Evolutionary conservation across 1,139 yeast genomes (phyloP).

Genomic region (Blastobotrys arbuscula): DNA sequence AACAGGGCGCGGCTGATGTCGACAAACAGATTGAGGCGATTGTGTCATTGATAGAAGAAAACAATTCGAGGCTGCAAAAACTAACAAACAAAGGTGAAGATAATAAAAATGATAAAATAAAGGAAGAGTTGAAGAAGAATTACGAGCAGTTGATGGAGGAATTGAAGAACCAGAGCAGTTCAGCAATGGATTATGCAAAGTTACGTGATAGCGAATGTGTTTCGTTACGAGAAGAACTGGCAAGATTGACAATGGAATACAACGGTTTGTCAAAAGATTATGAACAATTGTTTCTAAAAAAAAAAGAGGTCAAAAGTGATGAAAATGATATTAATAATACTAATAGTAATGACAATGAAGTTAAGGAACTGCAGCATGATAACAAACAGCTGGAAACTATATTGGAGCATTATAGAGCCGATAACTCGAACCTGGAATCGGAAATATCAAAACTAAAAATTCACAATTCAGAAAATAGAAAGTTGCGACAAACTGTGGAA

Average conservation of each 20-base stretch:
- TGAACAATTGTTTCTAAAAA: slow-evolving; percentile 6
- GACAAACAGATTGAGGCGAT: slow-evolving; percentile 3
- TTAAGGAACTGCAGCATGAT: not conserved
- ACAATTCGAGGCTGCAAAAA: slow-evolving; percentile 14
- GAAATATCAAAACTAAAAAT: not conserved
- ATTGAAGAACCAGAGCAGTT: slow-evolving; percentile 14
- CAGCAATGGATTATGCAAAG: slow-evolving; percentile 21
- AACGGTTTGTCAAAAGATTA: slow-evolving; percentile 14
- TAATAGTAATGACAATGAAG: not conserved
- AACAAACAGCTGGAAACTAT: not conserved
- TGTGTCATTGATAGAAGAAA: slow-evolving; percentile 8
- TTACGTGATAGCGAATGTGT: slow-evolving; percentile 18
- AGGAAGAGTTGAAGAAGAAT: not conserved
- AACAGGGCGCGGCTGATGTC: not conserved
- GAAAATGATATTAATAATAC: not conserved
- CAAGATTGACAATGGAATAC: slow-evolving; percentile 16
- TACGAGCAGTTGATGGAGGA: slow-evolving; percentile 13
- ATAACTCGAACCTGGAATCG: not conserved
- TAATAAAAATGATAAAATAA: not conserved
- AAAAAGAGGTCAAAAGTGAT: not conserved
- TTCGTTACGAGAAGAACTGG: slow-evolving; percentile 17
- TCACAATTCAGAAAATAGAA: not conserved
- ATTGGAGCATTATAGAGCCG: not conserved
- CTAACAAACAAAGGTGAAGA: slow-evolving; percentile 9
- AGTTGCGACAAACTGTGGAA: not conserved